Conservation (phyloP, 805 yeast species). For the Metschnikowia matae region DNA sequence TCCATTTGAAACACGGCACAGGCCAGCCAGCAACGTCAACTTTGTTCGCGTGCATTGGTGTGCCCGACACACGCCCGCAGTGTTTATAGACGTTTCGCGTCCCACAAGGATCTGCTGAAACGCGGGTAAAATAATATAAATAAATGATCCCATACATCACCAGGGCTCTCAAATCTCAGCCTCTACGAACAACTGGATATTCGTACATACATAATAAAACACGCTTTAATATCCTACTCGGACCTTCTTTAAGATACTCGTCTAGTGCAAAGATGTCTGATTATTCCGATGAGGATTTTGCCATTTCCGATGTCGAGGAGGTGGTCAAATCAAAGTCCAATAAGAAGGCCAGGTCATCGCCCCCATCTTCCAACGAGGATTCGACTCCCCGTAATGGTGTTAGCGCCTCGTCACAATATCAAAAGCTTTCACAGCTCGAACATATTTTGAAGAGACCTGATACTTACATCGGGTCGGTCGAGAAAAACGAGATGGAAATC, state of each 20-base stretch:
- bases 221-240: background rate
- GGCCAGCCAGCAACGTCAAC: no score
- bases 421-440: conserved; percentile 89
- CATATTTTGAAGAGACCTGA: conserved; percentile 97
- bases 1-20: no score
- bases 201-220: background rate
- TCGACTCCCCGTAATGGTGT: conserved; percentile 15
- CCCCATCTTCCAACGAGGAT: conserved; percentile 15
- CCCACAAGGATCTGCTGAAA: background rate
- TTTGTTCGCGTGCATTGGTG: background rate
- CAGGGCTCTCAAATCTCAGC: background rate
- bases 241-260: background rate
- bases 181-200: background rate
- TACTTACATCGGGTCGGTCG: conserved; percentile 94
- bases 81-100: conserved; percentile 2
- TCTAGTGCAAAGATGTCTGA: conserved; percentile 9
- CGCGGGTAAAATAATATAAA: conserved; percentile 3
- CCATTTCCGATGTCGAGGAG: conserved; percentile 9
- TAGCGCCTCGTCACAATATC: conserved; percentile 71
- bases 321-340: conserved; percentile 7
- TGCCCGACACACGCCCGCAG: background rate
- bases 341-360: conserved; percentile 9
- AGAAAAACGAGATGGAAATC: conserved; percentile 69
- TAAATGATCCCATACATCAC: background rate
- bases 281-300: conserved; percentile 12